Evolutionary conservation across 2,329 filamentous ascomycete species (phyloP), one percentile per base, ranked within the genome.

Genomic region (Lecanicillium sp.): DNA sequence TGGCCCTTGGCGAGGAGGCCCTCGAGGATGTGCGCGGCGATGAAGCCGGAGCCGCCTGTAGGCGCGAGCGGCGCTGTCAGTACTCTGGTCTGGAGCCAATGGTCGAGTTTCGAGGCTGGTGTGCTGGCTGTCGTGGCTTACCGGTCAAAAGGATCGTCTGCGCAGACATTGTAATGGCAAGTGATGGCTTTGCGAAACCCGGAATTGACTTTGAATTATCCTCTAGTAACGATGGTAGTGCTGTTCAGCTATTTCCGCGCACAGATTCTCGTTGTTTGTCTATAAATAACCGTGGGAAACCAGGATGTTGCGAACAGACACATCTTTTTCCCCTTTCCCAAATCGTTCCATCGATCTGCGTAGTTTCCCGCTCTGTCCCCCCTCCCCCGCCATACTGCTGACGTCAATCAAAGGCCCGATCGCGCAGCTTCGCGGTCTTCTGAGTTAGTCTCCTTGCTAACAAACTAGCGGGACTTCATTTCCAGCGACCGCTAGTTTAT

Each of bases 21-120:
- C 43, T 79, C 70, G 35, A 81, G 68, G 51, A 77, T 70, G 58
- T 80, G 77, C 44, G 75, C 75, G 55, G 72, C 73, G 55, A 76
- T 75, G 61, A 75, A 76, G 67, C 73, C 73, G 33, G 72, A 74
- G 55, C 73, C 73, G 52, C 73, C 72, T 73, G 46, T 45, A 41
- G 5, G 15, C n/a, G n/a, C n/a, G n/a, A 29, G 20, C 30, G 40
- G 24, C 11, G 3, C n/a, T 38, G 21, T 23, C 20, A 24, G 21
- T 4, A n/a, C n/a, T n/a, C n/a, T n/a, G n/a, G n/a, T n/a, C n/a
- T n/a, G n/a, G n/a, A n/a, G n/a, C 6, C 10, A n/a, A 15, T 19
- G 30, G 24, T 14, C 7, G 19, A 39, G 19, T 9, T 11, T 8
- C 17, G 21, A 11, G 33, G 15, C 7, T 11, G 33, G 33, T n/a